Evolutionary conservation across 495 filamentous ascomycete species (phyloP).

Genomic region (Neurospora sp.): DNA sequence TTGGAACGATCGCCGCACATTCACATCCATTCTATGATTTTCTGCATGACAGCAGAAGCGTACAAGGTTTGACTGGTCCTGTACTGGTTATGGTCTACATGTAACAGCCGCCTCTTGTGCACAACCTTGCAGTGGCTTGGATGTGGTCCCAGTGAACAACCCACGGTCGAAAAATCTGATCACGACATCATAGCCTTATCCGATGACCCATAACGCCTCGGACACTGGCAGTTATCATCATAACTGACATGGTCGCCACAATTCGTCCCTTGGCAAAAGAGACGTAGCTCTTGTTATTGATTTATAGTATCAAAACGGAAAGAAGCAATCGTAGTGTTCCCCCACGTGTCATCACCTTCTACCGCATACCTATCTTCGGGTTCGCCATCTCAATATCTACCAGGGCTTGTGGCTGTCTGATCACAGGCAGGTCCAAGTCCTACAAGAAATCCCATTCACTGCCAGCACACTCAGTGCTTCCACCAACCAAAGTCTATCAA

Average conservation of each 20-base stretch:
- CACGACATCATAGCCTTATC: not conserved
- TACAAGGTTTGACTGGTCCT: not conserved
- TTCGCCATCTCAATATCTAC: not conserved
- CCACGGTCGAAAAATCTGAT: not conserved
- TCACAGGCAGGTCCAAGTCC: not conserved
- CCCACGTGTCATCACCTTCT: no score
- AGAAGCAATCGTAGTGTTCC: not conserved
- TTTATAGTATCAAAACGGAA: not conserved
- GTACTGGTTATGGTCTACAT: not conserved
- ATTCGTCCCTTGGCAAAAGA: not conserved
- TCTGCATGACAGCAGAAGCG: not conserved
- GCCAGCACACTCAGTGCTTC: not conserved
- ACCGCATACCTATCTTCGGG: no score
- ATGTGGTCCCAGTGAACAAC: not conserved
- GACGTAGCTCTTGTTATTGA: not conserved
- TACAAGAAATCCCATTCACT: not conserved
- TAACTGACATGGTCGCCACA: not conserved
- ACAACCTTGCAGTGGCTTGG: not conserved
- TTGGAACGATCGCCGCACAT: not conserved
- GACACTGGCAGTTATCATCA: not conserved
- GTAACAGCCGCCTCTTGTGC: not conserved
- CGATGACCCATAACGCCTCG: not conserved
- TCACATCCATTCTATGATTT: not conserved
- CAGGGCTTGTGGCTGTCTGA: not conserved
- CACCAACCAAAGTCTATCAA: not conserved